phyloP scores from a whole-genome alignment of 2,329 filamentous ascomycete species.

The Paecilomyces dactylethromorphus region DNA sequence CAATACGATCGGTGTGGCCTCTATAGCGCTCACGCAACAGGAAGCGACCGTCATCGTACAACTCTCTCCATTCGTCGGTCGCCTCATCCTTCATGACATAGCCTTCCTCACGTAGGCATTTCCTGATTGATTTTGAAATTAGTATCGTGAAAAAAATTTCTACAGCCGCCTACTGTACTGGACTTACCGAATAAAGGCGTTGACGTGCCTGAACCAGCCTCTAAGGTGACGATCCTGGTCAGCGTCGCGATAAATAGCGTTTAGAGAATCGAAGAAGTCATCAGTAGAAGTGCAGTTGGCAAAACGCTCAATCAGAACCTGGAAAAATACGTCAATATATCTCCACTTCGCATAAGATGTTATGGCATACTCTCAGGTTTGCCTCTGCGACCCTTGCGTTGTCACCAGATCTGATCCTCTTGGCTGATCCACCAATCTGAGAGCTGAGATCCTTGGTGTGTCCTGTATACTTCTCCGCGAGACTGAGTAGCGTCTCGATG shows the following conservation, averaged over 20 bases:
- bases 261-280: slow-evolving; percentile 77
- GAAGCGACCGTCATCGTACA: slow-evolving; percentile 81
- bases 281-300: slow-evolving; percentile 89
- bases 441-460: slow-evolving; percentile 62
- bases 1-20: slow-evolving; percentile 73
- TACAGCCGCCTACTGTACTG: not conserved
- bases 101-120: slow-evolving; percentile 79
- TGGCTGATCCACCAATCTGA: slow-evolving; percentile 61
- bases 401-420: slow-evolving; percentile 62
- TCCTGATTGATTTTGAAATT: slow-evolving; percentile 36
- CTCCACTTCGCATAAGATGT: slow-evolving; percentile 29
- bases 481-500: slow-evolving; percentile 74
- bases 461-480: slow-evolving; percentile 78
- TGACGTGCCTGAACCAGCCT: slow-evolving; percentile 76
- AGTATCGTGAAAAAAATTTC: not conserved
- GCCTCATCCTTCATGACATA: slow-evolving; percentile 80
- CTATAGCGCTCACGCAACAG: slow-evolving; percentile 86
- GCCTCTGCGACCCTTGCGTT: slow-evolving; percentile 65
- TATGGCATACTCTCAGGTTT: slow-evolving; percentile 63
- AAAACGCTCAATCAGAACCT: slow-evolving; percentile 87
- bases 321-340: slow-evolving; percentile 45
- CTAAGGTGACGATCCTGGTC: slow-evolving; percentile 81
- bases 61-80: slow-evolving; percentile 71
- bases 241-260: slow-evolving; percentile 78
- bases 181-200: slow-evolving; percentile 60